phyloP scores from a whole-genome alignment of 2,329 filamentous ascomycete species.

The Ascosphaera apis region DNA sequence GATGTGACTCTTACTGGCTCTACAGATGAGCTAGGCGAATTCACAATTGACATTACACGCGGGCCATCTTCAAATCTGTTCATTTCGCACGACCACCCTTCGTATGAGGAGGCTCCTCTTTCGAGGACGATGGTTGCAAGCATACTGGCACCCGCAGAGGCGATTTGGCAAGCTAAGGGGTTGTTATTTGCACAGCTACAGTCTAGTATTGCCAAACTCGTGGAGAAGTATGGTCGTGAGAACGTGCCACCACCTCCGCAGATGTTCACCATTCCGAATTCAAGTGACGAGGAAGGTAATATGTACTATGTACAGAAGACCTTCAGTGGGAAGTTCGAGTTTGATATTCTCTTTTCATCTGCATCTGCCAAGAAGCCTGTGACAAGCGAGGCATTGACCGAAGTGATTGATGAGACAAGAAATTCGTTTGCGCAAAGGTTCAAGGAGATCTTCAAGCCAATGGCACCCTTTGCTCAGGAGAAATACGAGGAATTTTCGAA shows the following conservation, averaged over 20 bases:
- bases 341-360: slow-evolving; percentile 78
- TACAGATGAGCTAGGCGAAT: slow-evolving; percentile 51
- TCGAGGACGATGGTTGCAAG: slow-evolving; percentile 58
- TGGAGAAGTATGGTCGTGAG: slow-evolving; percentile 36
- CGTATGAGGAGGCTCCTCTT: slow-evolving; percentile 44
- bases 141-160: slow-evolving; percentile 38
- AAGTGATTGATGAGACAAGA: slow-evolving; percentile 42
- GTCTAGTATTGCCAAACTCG: slow-evolving; percentile 34
- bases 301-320: slow-evolving; percentile 76
- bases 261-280: slow-evolving; percentile 55
- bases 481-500: slow-evolving; percentile 62
- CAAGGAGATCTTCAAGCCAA: slow-evolving; percentile 43
- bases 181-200: slow-evolving; percentile 37
- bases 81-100: slow-evolving; percentile 35
- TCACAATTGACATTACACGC: slow-evolving; percentile 53
- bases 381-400: slow-evolving; percentile 42
- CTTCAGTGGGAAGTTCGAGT: slow-evolving; percentile 74
- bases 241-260: slow-evolving; percentile 63
- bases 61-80: slow-evolving; percentile 39
- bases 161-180: slow-evolving; percentile 66
- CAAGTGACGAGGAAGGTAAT: slow-evolving; percentile 37
- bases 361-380: slow-evolving; percentile 35
- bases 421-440: slow-evolving; percentile 55
- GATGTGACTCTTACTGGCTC: slow-evolving; percentile 48
- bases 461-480: slow-evolving; percentile 49